Conservation (phyloP, 1,284 basidiomycete genomes). For the Microbotryum scabiosae region DNA sequence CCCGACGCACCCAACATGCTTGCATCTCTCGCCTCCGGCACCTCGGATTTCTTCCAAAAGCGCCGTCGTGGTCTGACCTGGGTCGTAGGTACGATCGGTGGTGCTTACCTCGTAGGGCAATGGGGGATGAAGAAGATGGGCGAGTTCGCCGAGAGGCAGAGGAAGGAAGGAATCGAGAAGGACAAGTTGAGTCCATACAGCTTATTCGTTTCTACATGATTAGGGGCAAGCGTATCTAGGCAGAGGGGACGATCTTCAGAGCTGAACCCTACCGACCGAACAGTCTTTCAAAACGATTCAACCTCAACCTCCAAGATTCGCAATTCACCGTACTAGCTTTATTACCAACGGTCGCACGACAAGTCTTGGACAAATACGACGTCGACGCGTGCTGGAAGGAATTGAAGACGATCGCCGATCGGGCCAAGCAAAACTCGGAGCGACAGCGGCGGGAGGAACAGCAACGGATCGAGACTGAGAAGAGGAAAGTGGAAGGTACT, state of each 20-base stretch:
- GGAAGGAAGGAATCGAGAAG: conserved; percentile 56
- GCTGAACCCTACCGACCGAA: conserved; percentile 1
- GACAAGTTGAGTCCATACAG: conserved; percentile 52
- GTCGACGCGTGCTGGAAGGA: conserved; percentile 69
- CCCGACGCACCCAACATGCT: too few species aligned
- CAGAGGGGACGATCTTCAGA: not conserved
- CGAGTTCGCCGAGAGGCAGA: conserved; percentile 59
- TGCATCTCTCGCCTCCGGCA: too few species aligned
- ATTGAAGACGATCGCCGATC: conserved; percentile 39
- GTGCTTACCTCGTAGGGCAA: conserved; percentile 57
- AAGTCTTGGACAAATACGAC: conserved; percentile 67
- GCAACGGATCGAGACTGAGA: not conserved
- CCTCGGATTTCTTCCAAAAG: conserved; percentile 23
- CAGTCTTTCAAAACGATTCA: conserved; percentile 67
- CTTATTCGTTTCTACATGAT: conserved; percentile 6
- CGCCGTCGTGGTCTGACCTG: conserved; percentile 33
- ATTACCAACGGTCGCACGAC: conserved; percentile 63
- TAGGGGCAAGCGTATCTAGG: too few species aligned
- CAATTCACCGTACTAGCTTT: conserved; percentile 72
- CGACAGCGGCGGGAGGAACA: not conserved
- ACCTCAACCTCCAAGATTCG: conserved; percentile 71
- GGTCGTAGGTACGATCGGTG: conserved; percentile 50
- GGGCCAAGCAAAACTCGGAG: conserved; percentile 10
- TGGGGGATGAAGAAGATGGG: conserved; percentile 61
- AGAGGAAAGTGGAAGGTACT: not conserved